Percentiles rank a stretch among this genome's conserved stretches.
These are phyloP conservation scores for Pouteria glomerata DNA, from an alignment of 148 eudicot genomes.

Conservation along the genomic window DNA sequence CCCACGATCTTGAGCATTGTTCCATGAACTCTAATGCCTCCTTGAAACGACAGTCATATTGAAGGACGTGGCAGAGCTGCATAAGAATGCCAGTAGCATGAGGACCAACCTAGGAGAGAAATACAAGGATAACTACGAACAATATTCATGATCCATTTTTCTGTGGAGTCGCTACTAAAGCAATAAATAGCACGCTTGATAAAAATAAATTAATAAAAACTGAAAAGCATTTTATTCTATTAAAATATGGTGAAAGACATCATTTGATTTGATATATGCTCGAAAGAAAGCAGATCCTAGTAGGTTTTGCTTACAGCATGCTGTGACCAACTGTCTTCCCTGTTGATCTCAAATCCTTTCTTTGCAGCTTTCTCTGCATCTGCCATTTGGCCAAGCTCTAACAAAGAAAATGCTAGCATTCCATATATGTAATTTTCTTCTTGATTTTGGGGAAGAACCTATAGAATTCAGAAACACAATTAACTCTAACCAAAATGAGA, in stretches of 20 bases:
- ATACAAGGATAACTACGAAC: background rate
- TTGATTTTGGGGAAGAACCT: slow-evolving; percentile 69
- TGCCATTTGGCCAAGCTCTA: slow-evolving; percentile 72
- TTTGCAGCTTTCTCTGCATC: slow-evolving; percentile 74
- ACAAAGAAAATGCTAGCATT: slow-evolving; percentile 82
- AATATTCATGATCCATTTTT: slow-evolving; percentile 1
- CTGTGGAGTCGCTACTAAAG: background rate
- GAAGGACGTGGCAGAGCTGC: slow-evolving; percentile 91
- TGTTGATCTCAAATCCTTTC: slow-evolving; percentile 65
- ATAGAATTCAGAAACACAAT: background rate
- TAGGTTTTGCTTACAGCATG: slow-evolving; percentile 70
- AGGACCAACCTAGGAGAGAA: slow-evolving; percentile 1
- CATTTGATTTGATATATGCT: background rate
- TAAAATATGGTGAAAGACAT: background rate
- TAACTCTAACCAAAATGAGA: background rate
- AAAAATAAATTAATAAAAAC: background rate
- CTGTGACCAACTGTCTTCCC: slow-evolving; percentile 81
- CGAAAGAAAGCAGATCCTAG: slow-evolving; percentile 1
- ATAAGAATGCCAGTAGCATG: slow-evolving; percentile 8
- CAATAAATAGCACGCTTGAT: background rate
- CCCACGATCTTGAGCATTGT: slow-evolving; percentile 65
- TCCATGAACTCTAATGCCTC: slow-evolving; percentile 90
- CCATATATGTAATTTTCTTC: slow-evolving; percentile 64
- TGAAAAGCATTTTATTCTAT: background rate
- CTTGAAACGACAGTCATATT: slow-evolving; percentile 64